phyloP scores from a whole-genome alignment of 768 basidiomycete genomes.

The Termitomyces sp. region DNA sequence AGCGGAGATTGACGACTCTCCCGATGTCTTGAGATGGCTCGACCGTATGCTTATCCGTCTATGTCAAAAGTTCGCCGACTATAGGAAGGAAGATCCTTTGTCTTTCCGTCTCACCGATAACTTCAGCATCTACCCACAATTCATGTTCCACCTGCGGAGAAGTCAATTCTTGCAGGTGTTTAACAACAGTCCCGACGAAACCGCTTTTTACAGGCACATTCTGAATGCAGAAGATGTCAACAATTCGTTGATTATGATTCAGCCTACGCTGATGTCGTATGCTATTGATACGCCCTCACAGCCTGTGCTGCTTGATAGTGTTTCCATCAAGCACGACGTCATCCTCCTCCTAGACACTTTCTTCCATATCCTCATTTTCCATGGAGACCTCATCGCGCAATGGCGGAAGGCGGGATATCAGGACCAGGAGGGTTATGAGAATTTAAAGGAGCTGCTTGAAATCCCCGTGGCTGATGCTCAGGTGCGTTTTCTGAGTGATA shows the following conservation, averaged over 20 bases:
- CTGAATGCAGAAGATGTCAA: conserved; percentile 98
- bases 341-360: conserved; percentile 96
- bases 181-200: conserved; percentile 99
- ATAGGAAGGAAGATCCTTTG: conserved; percentile 93
- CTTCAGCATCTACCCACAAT: conserved; percentile 98
- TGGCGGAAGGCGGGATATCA: conserved; percentile 99
- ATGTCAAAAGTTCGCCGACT: conserved; percentile 99
- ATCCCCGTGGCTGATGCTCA: conserved; percentile 86
- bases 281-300: conserved; percentile 87
- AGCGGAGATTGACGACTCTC: conserved; percentile 96
- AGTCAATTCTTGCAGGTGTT: conserved; percentile 99
- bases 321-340: conserved; percentile 96
- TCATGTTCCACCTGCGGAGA: conserved; percentile 98
- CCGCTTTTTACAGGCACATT: conserved; percentile 97
- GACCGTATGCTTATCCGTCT: conserved; percentile 98
- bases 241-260: conserved; percentile 99
- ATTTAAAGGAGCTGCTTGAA: conserved; percentile 92
- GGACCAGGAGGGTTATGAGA: conserved; percentile 98
- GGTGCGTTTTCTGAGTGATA: conserved; percentile 29
- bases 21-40: conserved; percentile 94
- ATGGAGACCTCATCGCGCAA: conserved; percentile 93
- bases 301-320: conserved; percentile 93
- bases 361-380: conserved; percentile 99
- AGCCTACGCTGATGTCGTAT: conserved; percentile 99
- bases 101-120: conserved; percentile 92